phyloP scores from a whole-genome alignment of 2,329 filamentous ascomycete species.

The Neonectria coccinea region DNA sequence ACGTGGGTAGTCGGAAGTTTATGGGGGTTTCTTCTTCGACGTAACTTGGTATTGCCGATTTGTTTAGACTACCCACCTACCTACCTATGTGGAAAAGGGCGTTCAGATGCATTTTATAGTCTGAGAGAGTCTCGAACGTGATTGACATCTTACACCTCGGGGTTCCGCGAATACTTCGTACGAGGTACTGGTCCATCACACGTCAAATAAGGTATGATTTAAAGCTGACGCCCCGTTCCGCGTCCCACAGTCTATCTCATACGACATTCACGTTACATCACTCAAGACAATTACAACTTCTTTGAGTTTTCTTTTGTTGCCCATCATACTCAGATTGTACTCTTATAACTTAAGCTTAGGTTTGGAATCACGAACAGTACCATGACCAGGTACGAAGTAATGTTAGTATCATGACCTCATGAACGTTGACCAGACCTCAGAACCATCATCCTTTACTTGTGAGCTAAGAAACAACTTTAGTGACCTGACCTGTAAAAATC shows the following conservation, averaged over 20 bases:
- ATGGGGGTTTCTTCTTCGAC: background rate
- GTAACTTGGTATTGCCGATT: background rate
- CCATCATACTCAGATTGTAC: background rate
- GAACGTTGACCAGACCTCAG: conserved; percentile 21
- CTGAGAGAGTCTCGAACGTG: background rate
- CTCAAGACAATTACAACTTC: background rate
- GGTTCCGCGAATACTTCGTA: background rate
- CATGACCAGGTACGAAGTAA: conserved; percentile 2
- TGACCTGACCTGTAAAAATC: background rate
- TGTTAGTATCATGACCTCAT: conserved; percentile 11
- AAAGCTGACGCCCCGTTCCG: background rate
- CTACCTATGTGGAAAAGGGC: background rate
- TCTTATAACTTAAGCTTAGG: background rate
- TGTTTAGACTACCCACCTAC: background rate
- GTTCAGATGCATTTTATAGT: background rate
- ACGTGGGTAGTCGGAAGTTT: background rate
- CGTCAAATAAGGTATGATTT: background rate
- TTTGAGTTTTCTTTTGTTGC: conserved; percentile 27
- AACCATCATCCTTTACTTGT: conserved; percentile 40
- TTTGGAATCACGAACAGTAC: conserved; percentile 10
- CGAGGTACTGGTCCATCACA: background rate
- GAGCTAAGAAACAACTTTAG: conserved; percentile 37
- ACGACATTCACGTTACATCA: background rate
- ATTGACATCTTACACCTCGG: background rate
- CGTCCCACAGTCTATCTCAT: background rate